These are phyloP conservation scores for Naganishia liquefaciens DNA, from an alignment of 1,284 basidiomycete genomes.

Conservation along the genomic window DNA sequence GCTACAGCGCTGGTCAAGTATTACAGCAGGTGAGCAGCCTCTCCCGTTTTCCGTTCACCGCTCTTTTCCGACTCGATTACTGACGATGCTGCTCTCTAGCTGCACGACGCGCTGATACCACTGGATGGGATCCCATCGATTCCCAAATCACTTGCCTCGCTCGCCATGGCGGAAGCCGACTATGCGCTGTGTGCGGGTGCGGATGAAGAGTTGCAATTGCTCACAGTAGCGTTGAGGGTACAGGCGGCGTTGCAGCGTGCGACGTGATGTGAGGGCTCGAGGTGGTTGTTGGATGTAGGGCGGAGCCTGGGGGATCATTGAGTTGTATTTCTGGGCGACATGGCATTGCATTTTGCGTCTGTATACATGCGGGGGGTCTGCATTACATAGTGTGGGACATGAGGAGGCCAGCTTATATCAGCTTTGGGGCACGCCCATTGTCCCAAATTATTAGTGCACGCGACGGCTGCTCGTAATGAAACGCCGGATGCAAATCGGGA, in stretches of 20 bases:
- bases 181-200: conserved; percentile 95
- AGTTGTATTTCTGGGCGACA: no score
- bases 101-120: conserved; percentile 85
- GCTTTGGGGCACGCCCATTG: no score
- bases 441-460: no score
- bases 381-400: no score
- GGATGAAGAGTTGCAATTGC: conserved; percentile 95
- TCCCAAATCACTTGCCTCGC: conserved; percentile 78
- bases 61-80: no score
- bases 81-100: conserved; percentile 55
- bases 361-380: no score
- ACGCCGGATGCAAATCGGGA: no score
- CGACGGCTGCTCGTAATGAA: no score
- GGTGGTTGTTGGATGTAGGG: no score
- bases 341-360: no score
- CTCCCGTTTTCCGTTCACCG: background rate
- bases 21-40: conserved; percentile 72
- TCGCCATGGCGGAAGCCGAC: conserved; percentile 91
- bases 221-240: conserved; percentile 79
- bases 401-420: no score
- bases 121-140: conserved; percentile 77
- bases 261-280: background rate
- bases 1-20: conserved; percentile 90
- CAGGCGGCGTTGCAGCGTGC: conserved; percentile 60
- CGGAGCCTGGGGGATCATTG: no score